phyloP scores from a whole-genome alignment of 2,329 filamentous ascomycete genomes.

The Pseudopithomyces maydicus region DNA sequence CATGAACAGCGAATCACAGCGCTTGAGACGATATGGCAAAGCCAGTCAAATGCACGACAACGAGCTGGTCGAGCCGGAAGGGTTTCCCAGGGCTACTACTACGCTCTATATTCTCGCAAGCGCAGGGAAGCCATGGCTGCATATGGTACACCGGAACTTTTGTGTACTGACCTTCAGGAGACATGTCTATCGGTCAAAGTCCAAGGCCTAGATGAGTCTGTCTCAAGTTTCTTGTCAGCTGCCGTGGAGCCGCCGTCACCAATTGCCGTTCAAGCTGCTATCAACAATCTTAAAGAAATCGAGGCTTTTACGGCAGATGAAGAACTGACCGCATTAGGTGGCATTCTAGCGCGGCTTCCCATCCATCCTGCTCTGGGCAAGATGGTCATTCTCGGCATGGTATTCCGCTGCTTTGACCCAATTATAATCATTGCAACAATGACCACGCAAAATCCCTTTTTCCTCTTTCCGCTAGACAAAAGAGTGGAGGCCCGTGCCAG shows the following conservation, averaged over 20 bases:
- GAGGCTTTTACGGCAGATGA: constrained; percentile 6
- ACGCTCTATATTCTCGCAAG: constrained; percentile 6
- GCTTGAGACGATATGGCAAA: constrained; percentile 5
- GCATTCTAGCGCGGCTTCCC: constrained; percentile 1
- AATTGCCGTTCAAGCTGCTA: neutral
- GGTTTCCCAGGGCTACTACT: constrained; percentile 9
- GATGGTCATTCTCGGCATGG: constrained; percentile 9
- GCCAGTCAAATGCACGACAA: constrained; percentile 9
- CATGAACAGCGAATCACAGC: neutral
- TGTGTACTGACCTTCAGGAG: constrained; percentile 7
- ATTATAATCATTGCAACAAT: constrained; percentile 4
- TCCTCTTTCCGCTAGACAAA: neutral
- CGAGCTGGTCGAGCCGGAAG: constrained; percentile 10
- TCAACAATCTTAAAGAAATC: constrained; percentile 2
- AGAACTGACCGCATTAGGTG: constrained; percentile 6
- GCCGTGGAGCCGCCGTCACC: constrained; percentile 5
- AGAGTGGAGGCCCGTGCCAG: neutral
- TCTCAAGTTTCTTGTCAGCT: constrained; percentile 4
- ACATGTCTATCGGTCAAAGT: constrained; percentile 11
- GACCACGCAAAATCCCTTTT: neutral
- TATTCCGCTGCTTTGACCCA: constrained; percentile 11
- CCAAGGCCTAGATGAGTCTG: constrained; percentile 4
- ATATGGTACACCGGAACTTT: constrained; percentile 4
- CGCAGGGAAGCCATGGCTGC: constrained; percentile 2
- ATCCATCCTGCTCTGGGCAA: constrained; percentile 8